Evolutionary conservation across 495 filamentous ascomycete genomes (phyloP).

Genomic region (Sporormia fimetaria): DNA sequence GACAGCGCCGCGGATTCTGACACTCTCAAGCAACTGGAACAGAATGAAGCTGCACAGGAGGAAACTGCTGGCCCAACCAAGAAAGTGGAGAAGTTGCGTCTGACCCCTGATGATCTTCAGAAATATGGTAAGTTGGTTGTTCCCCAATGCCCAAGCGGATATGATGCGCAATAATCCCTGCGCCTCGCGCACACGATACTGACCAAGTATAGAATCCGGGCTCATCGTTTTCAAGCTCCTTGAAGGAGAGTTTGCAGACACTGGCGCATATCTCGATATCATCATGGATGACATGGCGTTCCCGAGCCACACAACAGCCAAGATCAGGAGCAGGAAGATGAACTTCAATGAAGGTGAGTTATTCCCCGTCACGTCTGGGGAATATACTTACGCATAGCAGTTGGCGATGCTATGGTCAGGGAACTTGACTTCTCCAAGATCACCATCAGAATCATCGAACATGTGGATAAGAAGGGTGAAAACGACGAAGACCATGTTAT

Average conservation of each 20-base stretch:
- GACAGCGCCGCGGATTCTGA: conserved; percentile 25
- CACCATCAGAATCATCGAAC: conserved; percentile 70
- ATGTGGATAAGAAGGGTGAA: conserved; percentile 61
- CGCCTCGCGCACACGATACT: neutral
- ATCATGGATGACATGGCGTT: conserved; percentile 91
- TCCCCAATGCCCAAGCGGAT: neutral
- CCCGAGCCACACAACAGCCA: conserved; percentile 73
- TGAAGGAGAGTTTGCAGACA: conserved; percentile 68
- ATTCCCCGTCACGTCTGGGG: neutral
- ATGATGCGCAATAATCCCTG: conserved; percentile 1
- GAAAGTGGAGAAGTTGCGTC: conserved; percentile 60
- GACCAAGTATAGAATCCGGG: conserved; percentile 40
- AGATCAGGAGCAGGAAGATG: conserved; percentile 50
- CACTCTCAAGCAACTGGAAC: conserved; percentile 35
- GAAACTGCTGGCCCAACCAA: conserved; percentile 37
- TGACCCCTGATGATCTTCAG: conserved; percentile 66
- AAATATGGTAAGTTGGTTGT: conserved; percentile 49
- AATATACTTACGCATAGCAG: conserved; percentile 29
- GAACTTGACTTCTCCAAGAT: conserved; percentile 92
- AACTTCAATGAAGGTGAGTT: conserved; percentile 68
- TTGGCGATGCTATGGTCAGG: conserved; percentile 89
- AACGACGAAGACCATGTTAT: conserved; percentile 58
- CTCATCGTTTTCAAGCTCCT: conserved; percentile 91
- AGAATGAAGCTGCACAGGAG: conserved; percentile 46
- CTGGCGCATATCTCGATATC: conserved; percentile 70